Evolutionary conservation across 768 basidiomycete genomes (phyloP).

Genomic region (Trichaptum fuscoviolaceum): DNA sequence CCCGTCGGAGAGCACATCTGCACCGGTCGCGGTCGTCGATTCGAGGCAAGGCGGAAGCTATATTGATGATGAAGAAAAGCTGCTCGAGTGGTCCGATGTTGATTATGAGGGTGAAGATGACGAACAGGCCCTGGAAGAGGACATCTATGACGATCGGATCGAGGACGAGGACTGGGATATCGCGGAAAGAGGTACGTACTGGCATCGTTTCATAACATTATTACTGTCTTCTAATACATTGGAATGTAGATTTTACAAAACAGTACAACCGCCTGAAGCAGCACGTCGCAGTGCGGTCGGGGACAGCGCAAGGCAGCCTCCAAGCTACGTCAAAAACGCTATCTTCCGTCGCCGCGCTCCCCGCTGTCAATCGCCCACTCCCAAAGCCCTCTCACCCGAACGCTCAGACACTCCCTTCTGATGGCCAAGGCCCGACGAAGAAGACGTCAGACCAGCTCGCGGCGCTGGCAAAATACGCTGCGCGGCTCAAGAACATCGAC

Average conservation of each 20-base stretch:
- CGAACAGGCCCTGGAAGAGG: slow-evolving; percentile 40
- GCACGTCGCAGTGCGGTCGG: slow-evolving; percentile 79
- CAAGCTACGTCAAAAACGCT: slow-evolving; percentile 32
- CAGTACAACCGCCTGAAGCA: slow-evolving; percentile 94
- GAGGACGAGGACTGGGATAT: slow-evolving; percentile 91
- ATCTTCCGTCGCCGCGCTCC: slow-evolving; percentile 56
- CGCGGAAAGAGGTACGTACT: slow-evolving; percentile 64
- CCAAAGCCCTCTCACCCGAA: slow-evolving; percentile 21
- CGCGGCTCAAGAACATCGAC: slow-evolving; percentile 70
- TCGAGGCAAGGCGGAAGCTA: slow-evolving; percentile 31
- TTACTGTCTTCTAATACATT: slow-evolving; percentile 12
- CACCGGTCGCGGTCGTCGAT: slow-evolving; percentile 5
- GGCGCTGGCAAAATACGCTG: slow-evolving; percentile 70
- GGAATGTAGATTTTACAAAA: slow-evolving; percentile 97
- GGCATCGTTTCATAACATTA: slow-evolving; percentile 6
- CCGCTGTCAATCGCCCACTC: slow-evolving; percentile 66
- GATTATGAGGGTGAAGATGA: slow-evolving; percentile 35
- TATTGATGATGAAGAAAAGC: slow-evolving; percentile 36
- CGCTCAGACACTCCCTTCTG: slow-evolving; percentile 16
- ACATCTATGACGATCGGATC: slow-evolving; percentile 53
- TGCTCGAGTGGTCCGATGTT: slow-evolving; percentile 26
- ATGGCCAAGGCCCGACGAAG: slow-evolving; percentile 33
- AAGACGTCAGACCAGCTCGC: slow-evolving; percentile 69
- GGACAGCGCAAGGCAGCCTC: slow-evolving; percentile 49
- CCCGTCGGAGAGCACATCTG: not conserved